Evolutionary conservation across 371 early-diverging fungal species (phyloP).

Genomic region (Mortierella sp.): DNA sequence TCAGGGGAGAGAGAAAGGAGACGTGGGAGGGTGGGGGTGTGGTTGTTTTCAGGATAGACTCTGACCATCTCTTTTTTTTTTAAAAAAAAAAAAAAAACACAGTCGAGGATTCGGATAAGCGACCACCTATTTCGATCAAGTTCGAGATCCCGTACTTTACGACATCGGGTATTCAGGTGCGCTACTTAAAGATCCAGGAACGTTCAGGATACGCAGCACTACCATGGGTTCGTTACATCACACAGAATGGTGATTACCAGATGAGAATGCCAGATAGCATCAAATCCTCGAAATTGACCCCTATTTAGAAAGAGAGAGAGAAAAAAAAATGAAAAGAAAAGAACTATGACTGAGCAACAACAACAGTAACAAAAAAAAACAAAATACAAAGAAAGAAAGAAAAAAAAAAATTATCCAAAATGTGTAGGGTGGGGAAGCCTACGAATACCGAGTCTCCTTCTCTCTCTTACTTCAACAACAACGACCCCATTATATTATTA

Average conservation of each 20-base stretch:
- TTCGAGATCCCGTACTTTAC: conserved; percentile 99
- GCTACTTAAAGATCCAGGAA: conserved; percentile 98
- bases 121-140: conserved; percentile 95
- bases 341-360: neutral
- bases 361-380: neutral
- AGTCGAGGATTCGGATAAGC: conserved; percentile 92
- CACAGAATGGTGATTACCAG: conserved; percentile 93
- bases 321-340: neutral
- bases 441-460: neutral
- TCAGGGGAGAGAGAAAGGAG: neutral
- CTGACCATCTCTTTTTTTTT: neutral
- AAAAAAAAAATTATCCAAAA: neutral
- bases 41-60: neutral
- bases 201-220: conserved; percentile 98
- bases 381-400: neutral
- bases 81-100: too few relatives aligned
- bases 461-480: neutral
- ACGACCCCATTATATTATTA: neutral
- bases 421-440: neutral
- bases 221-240: conserved; percentile 99
- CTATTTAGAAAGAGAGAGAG: conserved; percentile 36
- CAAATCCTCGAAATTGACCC: conserved; percentile 64
- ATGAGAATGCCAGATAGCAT: conserved; percentile 80
- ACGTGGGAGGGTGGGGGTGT: too few relatives aligned
- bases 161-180: conserved; percentile 96